Conservation (phyloP, 1,139 yeast genomes). For the Blastobotrys petasosporus region DNA sequence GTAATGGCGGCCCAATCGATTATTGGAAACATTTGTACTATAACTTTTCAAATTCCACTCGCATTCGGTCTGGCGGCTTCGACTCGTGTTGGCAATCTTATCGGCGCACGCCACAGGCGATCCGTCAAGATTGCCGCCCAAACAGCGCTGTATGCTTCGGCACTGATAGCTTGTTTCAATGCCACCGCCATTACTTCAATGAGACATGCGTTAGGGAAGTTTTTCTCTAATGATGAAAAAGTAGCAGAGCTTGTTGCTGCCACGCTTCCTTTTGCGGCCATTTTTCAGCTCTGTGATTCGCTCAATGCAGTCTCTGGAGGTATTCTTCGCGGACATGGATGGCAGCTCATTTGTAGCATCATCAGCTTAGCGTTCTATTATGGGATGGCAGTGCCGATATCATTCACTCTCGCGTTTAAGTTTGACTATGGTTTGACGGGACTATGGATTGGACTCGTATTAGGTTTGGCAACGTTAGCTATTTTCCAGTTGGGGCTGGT, state of each 20-base stretch:
- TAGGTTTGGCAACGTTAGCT: conserved; percentile 34
- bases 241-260: conserved; percentile 47
- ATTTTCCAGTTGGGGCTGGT: conserved; percentile 6
- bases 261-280: conserved; percentile 68
- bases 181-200: conserved; percentile 48
- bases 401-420: conserved; percentile 55
- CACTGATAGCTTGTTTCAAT: conserved; percentile 52
- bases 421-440: conserved; percentile 55
- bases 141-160: conserved; percentile 53
- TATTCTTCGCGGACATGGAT: conserved; percentile 79
- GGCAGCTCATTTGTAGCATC: conserved; percentile 76
- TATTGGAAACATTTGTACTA: conserved; percentile 71
- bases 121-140: conserved; percentile 61
- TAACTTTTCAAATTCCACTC: conserved; percentile 82
- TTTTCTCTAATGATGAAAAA: conserved; percentile 61
- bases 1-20: conserved; percentile 89
- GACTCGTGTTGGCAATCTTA: conserved; percentile 80
- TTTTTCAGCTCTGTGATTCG: conserved; percentile 74
- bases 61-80: conserved; percentile 84
- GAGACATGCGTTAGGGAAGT: conserved; percentile 49
- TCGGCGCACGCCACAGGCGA: conserved; percentile 67
- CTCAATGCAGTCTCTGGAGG: conserved; percentile 80
- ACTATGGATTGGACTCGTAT: conserved; percentile 77
- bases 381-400: conserved; percentile 64
- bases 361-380: conserved; percentile 74